These are phyloP conservation scores for Tolypocladium guangdongense DNA, from an alignment of 2,329 filamentous ascomycete genomes.

Conservation along the genomic window DNA sequence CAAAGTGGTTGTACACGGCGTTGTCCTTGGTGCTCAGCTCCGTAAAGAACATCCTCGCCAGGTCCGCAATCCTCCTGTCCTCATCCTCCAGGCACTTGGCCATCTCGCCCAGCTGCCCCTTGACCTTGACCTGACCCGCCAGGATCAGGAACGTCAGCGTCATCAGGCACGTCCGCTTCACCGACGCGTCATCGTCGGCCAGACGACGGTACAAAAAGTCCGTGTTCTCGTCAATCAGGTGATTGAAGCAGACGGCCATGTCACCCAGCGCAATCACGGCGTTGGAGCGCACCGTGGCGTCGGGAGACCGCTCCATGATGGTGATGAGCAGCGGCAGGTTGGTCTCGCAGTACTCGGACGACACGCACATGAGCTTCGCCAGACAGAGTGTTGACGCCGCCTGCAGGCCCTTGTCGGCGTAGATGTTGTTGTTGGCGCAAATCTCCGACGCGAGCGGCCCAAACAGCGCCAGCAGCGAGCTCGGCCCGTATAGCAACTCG, in stretches of 20 bases:
- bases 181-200: conserved; percentile 76
- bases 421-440: conserved; percentile 87
- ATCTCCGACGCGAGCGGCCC: conserved; percentile 88
- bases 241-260: conserved; percentile 99
- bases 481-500: conserved; percentile 70
- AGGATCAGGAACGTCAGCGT: conserved; percentile 95
- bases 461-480: conserved; percentile 79
- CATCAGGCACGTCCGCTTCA: conserved; percentile 97
- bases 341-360: conserved; percentile 87
- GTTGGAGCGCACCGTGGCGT: conserved; percentile 89
- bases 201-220: conserved; percentile 93
- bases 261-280: conserved; percentile 94
- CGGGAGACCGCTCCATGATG: conserved; percentile 88
- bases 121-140: conserved; percentile 97
- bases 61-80: conserved; percentile 88
- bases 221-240: conserved; percentile 97
- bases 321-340: conserved; percentile 92
- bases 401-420: conserved; percentile 81
- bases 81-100: conserved; percentile 95
- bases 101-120: conserved; percentile 97
- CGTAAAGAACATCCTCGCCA: conserved; percentile 96
- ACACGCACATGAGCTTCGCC: conserved; percentile 98
- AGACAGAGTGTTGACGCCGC: conserved; percentile 88
- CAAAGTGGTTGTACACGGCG: conserved; percentile 97
- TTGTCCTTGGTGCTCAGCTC: conserved; percentile 98